Conservation (phyloP, 371 early-diverging fungal genomes). For the Apophysomyces trapeziformis region DNA sequence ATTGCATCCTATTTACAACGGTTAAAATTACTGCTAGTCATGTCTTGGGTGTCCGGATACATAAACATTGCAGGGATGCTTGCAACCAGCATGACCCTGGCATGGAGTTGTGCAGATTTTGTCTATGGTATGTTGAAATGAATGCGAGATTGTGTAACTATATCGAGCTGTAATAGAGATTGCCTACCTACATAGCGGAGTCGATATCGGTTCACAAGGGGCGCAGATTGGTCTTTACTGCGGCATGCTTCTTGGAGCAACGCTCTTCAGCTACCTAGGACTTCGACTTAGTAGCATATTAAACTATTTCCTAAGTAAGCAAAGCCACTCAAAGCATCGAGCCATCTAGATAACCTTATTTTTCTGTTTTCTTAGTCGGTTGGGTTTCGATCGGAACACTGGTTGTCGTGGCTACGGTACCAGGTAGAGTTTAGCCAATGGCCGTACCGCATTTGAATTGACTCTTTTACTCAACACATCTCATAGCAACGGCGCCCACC, state of each 20-base stretch:
- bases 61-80: conserved; percentile 33
- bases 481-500: conserved; percentile 38
- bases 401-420: conserved; percentile 35
- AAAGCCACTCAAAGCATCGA: not conserved
- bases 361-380: conserved; percentile 21
- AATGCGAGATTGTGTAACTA: not conserved
- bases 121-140: conserved; percentile 21
- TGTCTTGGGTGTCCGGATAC: conserved; percentile 45
- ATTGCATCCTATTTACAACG: not conserved
- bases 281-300: conserved; percentile 30
- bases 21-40: conserved; percentile 23
- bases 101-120: conserved; percentile 35
- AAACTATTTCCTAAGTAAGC: conserved; percentile 35
- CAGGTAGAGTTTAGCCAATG: conserved; percentile 17
- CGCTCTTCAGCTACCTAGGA: conserved; percentile 33
- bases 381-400: conserved; percentile 42
- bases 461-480: not conserved
- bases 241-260: conserved; percentile 24
- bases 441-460: not conserved
- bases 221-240: conserved; percentile 42
- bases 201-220: conserved; percentile 27
- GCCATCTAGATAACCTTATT: not conserved
- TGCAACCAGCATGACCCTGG: conserved; percentile 36
- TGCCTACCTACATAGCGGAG: conserved; percentile 24
- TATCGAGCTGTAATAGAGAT: conserved; percentile 10